Evolutionary conservation across 345 rosid species (phyloP).

Genomic region (Nasturtium officinale): DNA sequence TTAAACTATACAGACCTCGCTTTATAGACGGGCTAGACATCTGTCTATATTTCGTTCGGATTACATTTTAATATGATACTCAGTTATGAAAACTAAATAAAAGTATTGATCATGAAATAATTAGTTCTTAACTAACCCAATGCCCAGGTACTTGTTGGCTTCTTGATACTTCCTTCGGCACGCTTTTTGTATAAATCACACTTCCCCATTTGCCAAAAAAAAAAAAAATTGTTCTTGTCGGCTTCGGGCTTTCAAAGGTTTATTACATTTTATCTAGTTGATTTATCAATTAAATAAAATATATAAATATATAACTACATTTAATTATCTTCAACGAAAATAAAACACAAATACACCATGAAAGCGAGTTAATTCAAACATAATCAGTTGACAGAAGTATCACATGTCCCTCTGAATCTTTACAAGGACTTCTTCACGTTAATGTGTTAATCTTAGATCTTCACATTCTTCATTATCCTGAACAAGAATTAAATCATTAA

Average conservation of each 20-base stretch:
- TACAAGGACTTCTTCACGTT: constrained; percentile 1
- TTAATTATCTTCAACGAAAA: constrained; percentile 10
- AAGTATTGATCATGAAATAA: neutral
- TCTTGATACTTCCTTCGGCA: constrained; percentile 27
- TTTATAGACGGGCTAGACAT: neutral
- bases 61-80: neutral
- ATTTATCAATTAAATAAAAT: constrained; percentile 8
- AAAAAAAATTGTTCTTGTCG: constrained; percentile 32
- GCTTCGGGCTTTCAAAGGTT: constrained; percentile 23
- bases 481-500: constrained; percentile 30
- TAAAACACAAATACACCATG: constrained; percentile 13
- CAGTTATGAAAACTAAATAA: neutral
- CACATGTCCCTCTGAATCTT: constrained; percentile 24
- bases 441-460: constrained; percentile 43
- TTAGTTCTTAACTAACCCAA: constrained; percentile 24
- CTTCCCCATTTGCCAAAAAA: constrained; percentile 36
- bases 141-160: constrained; percentile 1
- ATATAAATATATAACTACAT: neutral
- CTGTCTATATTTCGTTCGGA: neutral
- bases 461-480: constrained; percentile 72
- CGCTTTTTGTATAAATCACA: constrained; percentile 34
- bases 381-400: constrained; percentile 16
- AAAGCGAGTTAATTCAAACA: constrained; percentile 27
- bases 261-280: constrained; percentile 28
- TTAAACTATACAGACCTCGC: too few relatives aligned